Evolutionary conservation across 2,329 filamentous ascomycete genomes (phyloP), one percentile per base, ranked within the genome.

Genomic region (Tolypocladium paradoxum): DNA sequence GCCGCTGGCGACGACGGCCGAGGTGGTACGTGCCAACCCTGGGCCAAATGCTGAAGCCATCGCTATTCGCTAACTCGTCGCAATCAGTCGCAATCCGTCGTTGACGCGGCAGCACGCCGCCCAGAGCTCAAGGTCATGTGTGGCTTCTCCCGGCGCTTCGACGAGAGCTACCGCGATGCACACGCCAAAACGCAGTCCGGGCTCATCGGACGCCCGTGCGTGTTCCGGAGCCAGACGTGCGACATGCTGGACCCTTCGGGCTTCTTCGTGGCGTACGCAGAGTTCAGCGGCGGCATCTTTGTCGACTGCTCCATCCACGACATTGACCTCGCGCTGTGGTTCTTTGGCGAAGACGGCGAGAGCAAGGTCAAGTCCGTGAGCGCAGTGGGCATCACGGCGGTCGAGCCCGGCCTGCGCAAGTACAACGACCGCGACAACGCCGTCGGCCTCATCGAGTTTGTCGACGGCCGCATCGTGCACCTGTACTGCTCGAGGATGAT

Each of bases 251-350:
- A 85, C 55, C 79, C 82, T 0, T 75, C 74, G 0, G 83, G 83
- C 47, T 87, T 85, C 72, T 87, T 85, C 64, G 82, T 87, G 48
- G 73, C 76, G 24, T 87, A 86, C 64, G 81, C 83, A 6, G 71
- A 81, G 56, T 82, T 78, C 68, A 78, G 73, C 2, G 83, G 84
- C 46, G 83, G 83, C n/a, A 84, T 86, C 62, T 87, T 87, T 59
- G 83, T 87, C 49, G 83, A 87, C 70, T 83, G 79, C 69, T 80
- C 78, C 49, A 80, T 87, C 62, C 84, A 87, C 69, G 83, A 87
- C 62, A 86, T 87, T 9, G 62, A 65, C 49, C 51, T 65, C 12
- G 62, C 64, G 0, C 48, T 65, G 34, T 65, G 63, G 60, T 65
- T 65, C 55, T 65, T 65, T 18, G 62, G 63, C 9, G 57, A 65